Base-by-base conservation (phyloP, 108 stramenopile species). In the Cyclostephanos tholiformis region DNA sequence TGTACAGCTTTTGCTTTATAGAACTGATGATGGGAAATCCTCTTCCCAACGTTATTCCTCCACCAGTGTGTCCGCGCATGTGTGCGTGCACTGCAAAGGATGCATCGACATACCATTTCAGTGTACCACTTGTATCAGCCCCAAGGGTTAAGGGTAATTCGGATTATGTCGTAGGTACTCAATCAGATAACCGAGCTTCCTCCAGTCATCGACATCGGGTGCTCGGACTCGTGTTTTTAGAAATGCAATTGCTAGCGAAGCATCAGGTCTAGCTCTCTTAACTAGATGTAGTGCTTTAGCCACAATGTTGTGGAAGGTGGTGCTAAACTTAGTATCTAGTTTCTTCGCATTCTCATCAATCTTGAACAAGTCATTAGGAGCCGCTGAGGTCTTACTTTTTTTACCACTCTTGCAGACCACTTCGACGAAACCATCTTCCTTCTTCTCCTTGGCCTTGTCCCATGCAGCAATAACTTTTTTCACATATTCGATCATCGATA, bases 341-440 rank as follows among this genome's bases (percentile, higher is more conserved):
- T 20, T 51, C 50, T 7, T 10, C 2, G 19, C 50, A 20, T 51
- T 10, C 10, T 17, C 19, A 51, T 20, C 19, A 7, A 51, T 17
- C 39, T 23, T 53, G 26, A 67, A 65, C 6, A 65, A 13, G 25
- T 65, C 23, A 17, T 61, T 41, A n/a, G 61, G 56, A 32, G 70
- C 61, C 0, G 60, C 38, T 1, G 17, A 62, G 44, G 1, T 39
- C 70, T 25, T 48, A n/a, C n/a, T n/a, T n/a, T n/a, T n/a, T n/a
- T n/a, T n/a, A n/a, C n/a, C n/a, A n/a, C n/a, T n/a, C n/a, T n/a
- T n/a, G n/a, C n/a, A n/a, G n/a, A n/a, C n/a, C n/a, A n/a, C n/a
- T n/a, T n/a, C n/a, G n/a, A n/a, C 58, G 23, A 20, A 39, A 7
- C 17, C 16, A 0, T 48, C 60, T 6, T 6, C 6, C 4, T 4